Evolutionary conservation across 108 stramenopile species (phyloP).

Genomic region (Epipyxis sp.): DNA sequence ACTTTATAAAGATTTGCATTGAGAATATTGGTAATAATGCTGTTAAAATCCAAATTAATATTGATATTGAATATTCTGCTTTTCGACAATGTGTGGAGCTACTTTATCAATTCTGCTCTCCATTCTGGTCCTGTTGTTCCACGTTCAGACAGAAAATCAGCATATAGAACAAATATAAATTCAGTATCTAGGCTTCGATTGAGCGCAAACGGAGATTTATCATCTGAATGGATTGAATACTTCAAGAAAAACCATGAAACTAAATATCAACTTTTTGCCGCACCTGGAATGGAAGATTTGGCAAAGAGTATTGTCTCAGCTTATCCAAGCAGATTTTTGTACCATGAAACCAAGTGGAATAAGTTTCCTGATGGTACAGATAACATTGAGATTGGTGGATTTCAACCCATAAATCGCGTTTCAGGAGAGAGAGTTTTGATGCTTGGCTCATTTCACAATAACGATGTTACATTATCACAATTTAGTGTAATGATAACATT

Average conservation of each 20-base stretch:
- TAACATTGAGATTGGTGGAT: constrained; percentile 26
- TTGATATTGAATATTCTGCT: too few relatives aligned
- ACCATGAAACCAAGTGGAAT: constrained; percentile 7
- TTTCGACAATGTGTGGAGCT: too few relatives aligned
- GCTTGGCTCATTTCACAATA: constrained; percentile 15
- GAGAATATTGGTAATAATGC: too few relatives aligned
- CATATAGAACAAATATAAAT: too few relatives aligned
- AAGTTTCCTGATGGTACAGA: constrained; percentile 38
- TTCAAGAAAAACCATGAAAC: not conserved
- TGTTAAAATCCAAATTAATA: too few relatives aligned
- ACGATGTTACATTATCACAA: constrained; percentile 34
- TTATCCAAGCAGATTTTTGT: not conserved
- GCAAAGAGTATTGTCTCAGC: not conserved
- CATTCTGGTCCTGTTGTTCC: too few relatives aligned
- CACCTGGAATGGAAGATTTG: not conserved
- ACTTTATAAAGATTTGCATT: too few relatives aligned
- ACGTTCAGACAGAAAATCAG: too few relatives aligned
- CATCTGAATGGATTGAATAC: not conserved
- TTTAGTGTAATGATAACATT: constrained; percentile 28
- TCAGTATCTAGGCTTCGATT: too few relatives aligned
- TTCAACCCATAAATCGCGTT: constrained; percentile 10
- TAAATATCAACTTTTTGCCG: not conserved
- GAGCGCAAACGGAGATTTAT: too few relatives aligned
- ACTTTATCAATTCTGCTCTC: too few relatives aligned
- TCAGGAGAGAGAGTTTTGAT: constrained; percentile 10